phyloP scores from a whole-genome alignment of 306 rosid species.

The Canavalia gladiata region DNA sequence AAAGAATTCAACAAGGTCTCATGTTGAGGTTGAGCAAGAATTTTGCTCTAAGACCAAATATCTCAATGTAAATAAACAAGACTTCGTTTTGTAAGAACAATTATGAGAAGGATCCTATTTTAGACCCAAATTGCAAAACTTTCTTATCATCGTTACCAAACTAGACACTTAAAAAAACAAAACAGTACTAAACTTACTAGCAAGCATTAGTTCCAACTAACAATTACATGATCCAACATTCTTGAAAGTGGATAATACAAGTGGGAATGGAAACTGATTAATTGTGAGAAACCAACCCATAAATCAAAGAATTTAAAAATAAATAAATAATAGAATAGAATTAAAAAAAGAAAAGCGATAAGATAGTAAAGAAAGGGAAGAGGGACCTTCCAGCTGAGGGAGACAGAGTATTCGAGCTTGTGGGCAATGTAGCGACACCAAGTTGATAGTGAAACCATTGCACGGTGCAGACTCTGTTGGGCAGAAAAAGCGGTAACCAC shows the following conservation, averaged over 20 bases:
- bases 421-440: constrained; percentile 66
- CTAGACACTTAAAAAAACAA: background rate
- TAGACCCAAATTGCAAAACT: constrained; percentile 20
- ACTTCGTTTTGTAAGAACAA: background rate
- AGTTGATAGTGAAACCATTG: constrained; percentile 70
- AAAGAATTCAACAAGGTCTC: constrained; percentile 9
- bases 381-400: constrained; percentile 71
- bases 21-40: constrained; percentile 4
- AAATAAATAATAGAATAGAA: background rate
- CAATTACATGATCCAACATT: background rate
- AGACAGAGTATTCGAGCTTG: constrained; percentile 68
- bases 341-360: background rate
- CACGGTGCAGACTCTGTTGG: constrained; percentile 3
- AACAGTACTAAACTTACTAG: background rate
- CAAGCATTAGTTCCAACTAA: background rate
- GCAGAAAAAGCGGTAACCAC: background rate
- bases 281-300: background rate
- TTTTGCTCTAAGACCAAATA: constrained; percentile 6
- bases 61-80: constrained; percentile 2
- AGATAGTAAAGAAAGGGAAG: constrained; percentile 3
- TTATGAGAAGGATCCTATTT: background rate
- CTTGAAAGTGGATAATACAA: background rate
- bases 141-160: background rate
- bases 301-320: background rate
- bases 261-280: constrained; percentile 6